Percentiles rank a stretch among this genome's conserved stretches.
Evolutionary conservation across 2,329 filamentous ascomycete species (phyloP).

Genomic region (Magnaporthiopsis incrustans): DNA sequence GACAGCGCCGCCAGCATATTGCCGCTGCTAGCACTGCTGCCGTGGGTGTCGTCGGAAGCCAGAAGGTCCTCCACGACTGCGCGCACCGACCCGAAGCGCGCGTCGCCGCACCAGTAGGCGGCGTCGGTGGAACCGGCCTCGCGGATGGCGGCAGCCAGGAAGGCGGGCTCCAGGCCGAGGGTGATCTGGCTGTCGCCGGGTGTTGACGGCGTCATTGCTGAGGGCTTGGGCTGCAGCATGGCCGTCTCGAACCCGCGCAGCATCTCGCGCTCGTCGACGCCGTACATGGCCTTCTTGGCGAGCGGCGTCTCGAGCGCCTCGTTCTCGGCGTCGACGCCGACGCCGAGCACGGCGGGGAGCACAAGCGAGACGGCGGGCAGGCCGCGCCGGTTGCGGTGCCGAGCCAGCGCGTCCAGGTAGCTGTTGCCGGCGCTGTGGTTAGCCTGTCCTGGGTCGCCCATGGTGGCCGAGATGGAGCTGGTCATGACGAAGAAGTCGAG

Average conservation of each 20-base stretch:
- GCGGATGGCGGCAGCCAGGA: slow-evolving; percentile 12
- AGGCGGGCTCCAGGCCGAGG: slow-evolving; percentile 14
- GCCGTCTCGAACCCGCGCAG: slow-evolving; percentile 17
- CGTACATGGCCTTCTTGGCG: slow-evolving; percentile 14
- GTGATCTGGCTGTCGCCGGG: slow-evolving; percentile 12
- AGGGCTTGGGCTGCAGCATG: slow-evolving; percentile 5
- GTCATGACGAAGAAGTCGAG: slow-evolving; percentile 31
- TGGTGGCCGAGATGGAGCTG: slow-evolving; percentile 25
- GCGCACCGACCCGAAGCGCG: too few relatives aligned
- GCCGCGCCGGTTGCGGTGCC: slow-evolving; percentile 24
- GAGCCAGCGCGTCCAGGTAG: slow-evolving; percentile 31
- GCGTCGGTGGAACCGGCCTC: slow-evolving; percentile 9
- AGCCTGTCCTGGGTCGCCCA: slow-evolving; percentile 28
- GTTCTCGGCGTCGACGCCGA: slow-evolving; percentile 22
- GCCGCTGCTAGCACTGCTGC: neutral
- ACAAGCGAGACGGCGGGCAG: slow-evolving; percentile 28
- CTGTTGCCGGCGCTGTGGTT: slow-evolving; percentile 34
- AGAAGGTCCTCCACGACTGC: too few relatives aligned
- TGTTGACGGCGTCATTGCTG: neutral
- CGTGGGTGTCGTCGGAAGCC: neutral
- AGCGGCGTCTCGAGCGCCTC: slow-evolving; percentile 10
- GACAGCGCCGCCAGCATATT: slow-evolving; percentile 11
- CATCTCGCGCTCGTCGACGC: slow-evolving; percentile 13
- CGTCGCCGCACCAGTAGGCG: neutral
- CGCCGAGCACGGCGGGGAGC: slow-evolving; percentile 27